Evolutionary conservation across 2,329 filamentous ascomycete genomes (phyloP), one percentile per base, ranked within the genome.

Genomic region (Trichoderma lentiforme): DNA sequence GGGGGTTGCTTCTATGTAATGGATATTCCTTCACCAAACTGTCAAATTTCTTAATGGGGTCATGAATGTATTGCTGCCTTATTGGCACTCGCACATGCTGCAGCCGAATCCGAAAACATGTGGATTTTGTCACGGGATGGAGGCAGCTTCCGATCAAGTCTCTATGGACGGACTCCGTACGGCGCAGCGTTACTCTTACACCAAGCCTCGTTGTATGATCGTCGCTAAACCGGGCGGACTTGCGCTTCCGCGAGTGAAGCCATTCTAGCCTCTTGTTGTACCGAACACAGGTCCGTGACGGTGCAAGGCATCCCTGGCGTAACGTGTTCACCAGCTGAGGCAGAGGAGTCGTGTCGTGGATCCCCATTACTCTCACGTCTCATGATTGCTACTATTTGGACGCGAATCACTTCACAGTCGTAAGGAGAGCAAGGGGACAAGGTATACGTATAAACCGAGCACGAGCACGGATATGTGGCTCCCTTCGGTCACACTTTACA

Each of bases 1-100:
- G 67, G 67, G 66, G 67, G 67, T 62, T 70, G 26, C 32, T 36
- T 36, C 39, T 62, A n/a, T 70, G 67, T 70, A 70, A 70, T 53
- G 11, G 21, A 61, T 68, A 69, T 60, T 61, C 12, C 26, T 26
- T n/a, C 7, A 9, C 15, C n/a, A 24, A 60, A 32, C n/a, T 15
- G 21, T 15, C 12, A 3, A 14, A 8, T 7, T 6, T 21, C 18
- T 30, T 3, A 58, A 70, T 32, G 39, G 60, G 18, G 18, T 12
- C 8, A 26, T 8, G 14, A 9, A 62, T 70, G 67, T 53, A 47
- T 70, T 53, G 67, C 56, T 61, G 67, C 67, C 67, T 34, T 70
- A 70, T 24, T 51, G 56, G 21, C 57, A 47, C 24, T 26, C 36
- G 51, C 34, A 34, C 56, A 69, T 69, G 36, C 15, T 15, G n/a